phyloP scores from a whole-genome alignment of 768 basidiomycete species.

The Filobasidium wieringae region DNA sequence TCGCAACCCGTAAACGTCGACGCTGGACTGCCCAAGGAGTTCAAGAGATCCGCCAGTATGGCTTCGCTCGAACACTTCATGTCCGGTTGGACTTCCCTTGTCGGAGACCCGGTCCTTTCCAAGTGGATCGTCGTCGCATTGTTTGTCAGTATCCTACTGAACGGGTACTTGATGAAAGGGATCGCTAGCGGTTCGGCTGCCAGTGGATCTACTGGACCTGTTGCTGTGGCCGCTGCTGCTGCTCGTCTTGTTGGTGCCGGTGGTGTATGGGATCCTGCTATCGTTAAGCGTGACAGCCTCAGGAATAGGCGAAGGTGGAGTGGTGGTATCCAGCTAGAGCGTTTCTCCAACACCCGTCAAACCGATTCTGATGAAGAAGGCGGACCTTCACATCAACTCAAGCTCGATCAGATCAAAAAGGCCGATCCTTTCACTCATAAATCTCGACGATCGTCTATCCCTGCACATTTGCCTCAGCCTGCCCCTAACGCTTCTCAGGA shows the following conservation, averaged over 20 bases:
- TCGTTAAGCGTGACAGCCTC: slow-evolving; percentile 4
- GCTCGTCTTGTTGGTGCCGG: slow-evolving; percentile 39
- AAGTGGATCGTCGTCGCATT: slow-evolving; percentile 91
- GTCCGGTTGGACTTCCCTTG: slow-evolving; percentile 76
- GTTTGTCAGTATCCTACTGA: slow-evolving; percentile 72
- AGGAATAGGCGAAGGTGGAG: slow-evolving; percentile 21
- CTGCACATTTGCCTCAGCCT: slow-evolving; percentile 14
- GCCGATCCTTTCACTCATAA: slow-evolving; percentile 5
- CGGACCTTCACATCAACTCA: not conserved
- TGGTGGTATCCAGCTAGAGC: slow-evolving; percentile 19
- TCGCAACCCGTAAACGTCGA: slow-evolving; percentile 19
- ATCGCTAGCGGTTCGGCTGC: slow-evolving; percentile 40
- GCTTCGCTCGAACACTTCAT: slow-evolving; percentile 72
- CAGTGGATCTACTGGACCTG: slow-evolving; percentile 39
- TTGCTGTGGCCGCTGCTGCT: slow-evolving; percentile 40
- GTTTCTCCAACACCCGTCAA: slow-evolving; percentile 8
- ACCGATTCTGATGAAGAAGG: slow-evolving; percentile 12
- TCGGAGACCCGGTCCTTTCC: slow-evolving; percentile 82
- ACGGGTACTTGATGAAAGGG: slow-evolving; percentile 79
- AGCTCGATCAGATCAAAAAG: slow-evolving; percentile 8
- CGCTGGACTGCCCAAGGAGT: slow-evolving; percentile 12
- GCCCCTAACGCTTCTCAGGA: slow-evolving; percentile 11
- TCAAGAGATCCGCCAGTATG: slow-evolving; percentile 20
- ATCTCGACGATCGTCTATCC: not conserved
- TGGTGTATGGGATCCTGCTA: slow-evolving; percentile 20